Percentiles rank a stretch among this genome's conserved stretches.
These are phyloP conservation scores for Jacaranda copaia DNA, from an alignment of 257 asterid genomes.

Conservation along the genomic window DNA sequence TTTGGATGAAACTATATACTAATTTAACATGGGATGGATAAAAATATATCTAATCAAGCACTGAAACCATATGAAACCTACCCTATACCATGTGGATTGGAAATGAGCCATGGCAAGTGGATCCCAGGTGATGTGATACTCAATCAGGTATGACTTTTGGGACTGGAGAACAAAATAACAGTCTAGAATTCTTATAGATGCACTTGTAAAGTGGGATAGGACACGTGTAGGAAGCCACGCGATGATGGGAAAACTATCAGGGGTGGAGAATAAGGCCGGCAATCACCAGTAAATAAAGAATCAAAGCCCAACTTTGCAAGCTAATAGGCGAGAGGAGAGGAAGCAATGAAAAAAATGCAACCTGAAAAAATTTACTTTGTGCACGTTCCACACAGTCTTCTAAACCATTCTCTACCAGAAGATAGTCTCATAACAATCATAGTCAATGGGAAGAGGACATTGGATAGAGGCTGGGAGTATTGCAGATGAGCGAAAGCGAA, in stretches of 20 bases:
- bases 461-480: too few relatives aligned
- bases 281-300: conserved; percentile 22
- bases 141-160: neutral
- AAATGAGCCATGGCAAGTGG: neutral
- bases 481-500: too few relatives aligned
- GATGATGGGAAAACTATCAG: conserved; percentile 16
- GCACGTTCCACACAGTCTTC: neutral
- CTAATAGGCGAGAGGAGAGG: neutral
- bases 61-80: too few relatives aligned
- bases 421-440: too few relatives aligned
- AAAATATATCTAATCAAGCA: too few relatives aligned
- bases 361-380: neutral
- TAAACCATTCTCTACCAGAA: too few relatives aligned
- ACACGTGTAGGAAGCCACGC: neutral
- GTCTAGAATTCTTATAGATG: neutral
- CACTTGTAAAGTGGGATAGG: conserved; percentile 8
- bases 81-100: too few relatives aligned
- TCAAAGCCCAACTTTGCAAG: conserved; percentile 7
- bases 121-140: neutral
- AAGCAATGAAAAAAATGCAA: neutral
- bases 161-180: conserved; percentile 9
- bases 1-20: too few relatives aligned
- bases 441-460: too few relatives aligned
- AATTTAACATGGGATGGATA: too few relatives aligned
- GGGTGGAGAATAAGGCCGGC: conserved; percentile 30